phyloP scores from a whole-genome alignment of 1,139 yeast genomes.

The Pneumocystis wakefieldiae region DNA sequence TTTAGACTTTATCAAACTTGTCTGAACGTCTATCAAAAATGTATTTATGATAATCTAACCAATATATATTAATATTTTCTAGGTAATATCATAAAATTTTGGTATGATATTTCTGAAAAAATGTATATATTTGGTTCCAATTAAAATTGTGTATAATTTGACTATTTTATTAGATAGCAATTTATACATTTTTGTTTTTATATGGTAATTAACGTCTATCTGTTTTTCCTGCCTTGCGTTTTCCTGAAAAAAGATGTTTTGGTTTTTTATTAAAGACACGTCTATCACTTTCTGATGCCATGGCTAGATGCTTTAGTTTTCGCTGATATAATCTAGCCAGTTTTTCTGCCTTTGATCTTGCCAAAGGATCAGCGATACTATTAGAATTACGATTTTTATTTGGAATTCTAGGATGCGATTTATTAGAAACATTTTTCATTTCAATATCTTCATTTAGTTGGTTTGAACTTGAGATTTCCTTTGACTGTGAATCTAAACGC shows the following conservation, averaged over 20 bases:
- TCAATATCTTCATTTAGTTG: conserved; percentile 66
- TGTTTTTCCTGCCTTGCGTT: conserved; percentile 84
- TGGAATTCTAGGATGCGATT: conserved; percentile 15
- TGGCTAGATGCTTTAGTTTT: conserved; percentile 81
- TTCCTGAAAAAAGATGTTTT: conserved; percentile 89
- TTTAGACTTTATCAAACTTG: not conserved
- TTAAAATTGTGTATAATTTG: not conserved
- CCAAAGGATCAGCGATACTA: conserved; percentile 68
- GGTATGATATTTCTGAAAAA: not conserved
- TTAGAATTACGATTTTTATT: conserved; percentile 74
- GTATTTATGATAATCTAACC: not conserved
- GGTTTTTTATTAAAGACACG: conserved; percentile 74
- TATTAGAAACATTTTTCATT: conserved; percentile 37
- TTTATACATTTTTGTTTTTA: not conserved
- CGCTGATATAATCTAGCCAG: conserved; percentile 79
- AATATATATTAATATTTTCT: not conserved
- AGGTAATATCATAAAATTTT: not conserved
- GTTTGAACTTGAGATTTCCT: conserved; percentile 29
- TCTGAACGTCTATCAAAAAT: not conserved
- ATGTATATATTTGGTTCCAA: not conserved
- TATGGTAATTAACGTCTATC: conserved; percentile 31
- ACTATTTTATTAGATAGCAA: not conserved
- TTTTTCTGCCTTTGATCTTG: conserved; percentile 75
- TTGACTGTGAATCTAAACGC: conserved; percentile 27
- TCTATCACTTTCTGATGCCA: conserved; percentile 94